Conservation (phyloP, 2,329 filamentous ascomycete species). For the Fusarium longipes region DNA sequence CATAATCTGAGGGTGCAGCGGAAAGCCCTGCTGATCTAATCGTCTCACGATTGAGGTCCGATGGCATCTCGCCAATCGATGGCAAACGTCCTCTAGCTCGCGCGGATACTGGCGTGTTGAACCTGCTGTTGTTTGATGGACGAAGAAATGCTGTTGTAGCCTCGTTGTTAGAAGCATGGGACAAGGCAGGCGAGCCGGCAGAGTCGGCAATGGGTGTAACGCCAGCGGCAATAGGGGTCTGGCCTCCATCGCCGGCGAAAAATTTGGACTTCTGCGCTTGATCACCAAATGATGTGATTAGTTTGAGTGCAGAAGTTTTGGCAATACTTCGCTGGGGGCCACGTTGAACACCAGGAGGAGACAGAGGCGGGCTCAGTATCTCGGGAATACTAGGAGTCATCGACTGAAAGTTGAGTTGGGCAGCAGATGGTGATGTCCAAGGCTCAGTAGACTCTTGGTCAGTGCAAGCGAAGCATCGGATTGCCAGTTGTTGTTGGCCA, state of each 20-base stretch:
- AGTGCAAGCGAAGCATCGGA: constrained; percentile 92
- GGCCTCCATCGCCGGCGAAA: constrained; percentile 67
- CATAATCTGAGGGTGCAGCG: constrained; percentile 40
- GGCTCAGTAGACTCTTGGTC: constrained; percentile 85
- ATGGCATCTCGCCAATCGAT: constrained; percentile 75
- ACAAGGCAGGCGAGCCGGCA: constrained; percentile 70
- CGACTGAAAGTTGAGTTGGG: constrained; percentile 66
- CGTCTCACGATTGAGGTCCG: constrained; percentile 48
- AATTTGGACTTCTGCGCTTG: constrained; percentile 71
- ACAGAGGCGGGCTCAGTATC: constrained; percentile 76
- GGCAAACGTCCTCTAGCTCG: constrained; percentile 72
- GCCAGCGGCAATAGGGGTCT: constrained; percentile 83
- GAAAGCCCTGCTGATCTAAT: constrained; percentile 45
- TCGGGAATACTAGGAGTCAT: constrained; percentile 67
- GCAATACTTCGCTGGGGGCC: constrained; percentile 72
- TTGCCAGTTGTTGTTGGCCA: constrained; percentile 88
- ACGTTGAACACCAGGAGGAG: constrained; percentile 73
- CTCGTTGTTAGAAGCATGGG: constrained; percentile 61
- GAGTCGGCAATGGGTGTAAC: constrained; percentile 89
- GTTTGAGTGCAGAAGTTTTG: constrained; percentile 85
- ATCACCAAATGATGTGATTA: constrained; percentile 89
- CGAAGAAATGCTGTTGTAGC: constrained; percentile 74
- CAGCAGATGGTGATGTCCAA: constrained; percentile 87
- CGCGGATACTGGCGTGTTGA: constrained; percentile 77
- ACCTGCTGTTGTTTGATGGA: constrained; percentile 73